Conservation (phyloP, 768 basidiomycete genomes). For the Kwoniella mangroviensis region DNA sequence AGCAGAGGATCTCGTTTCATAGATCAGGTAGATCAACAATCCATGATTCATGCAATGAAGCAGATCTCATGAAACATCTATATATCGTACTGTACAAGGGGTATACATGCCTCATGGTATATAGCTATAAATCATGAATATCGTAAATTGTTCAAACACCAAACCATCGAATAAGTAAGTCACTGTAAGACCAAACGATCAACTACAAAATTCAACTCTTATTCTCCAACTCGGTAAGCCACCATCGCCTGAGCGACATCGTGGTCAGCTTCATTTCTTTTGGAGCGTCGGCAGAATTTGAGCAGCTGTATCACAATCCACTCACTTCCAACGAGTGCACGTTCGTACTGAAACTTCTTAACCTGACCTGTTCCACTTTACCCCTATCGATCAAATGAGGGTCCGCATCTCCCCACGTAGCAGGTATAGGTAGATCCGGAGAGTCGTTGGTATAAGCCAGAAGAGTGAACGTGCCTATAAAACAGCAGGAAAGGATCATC, state of each 20-base stretch:
- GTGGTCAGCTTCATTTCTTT: neutral
- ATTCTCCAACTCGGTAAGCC: constrained; percentile 90
- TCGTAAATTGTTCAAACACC: constrained; percentile 1
- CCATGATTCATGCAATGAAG: too few species aligned
- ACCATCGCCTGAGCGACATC: constrained; percentile 78
- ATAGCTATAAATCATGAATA: constrained; percentile 9
- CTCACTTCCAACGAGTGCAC: constrained; percentile 77
- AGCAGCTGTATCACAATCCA: neutral
- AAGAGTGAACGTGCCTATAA: constrained; percentile 83
- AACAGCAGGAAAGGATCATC: too few species aligned
- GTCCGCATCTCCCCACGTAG: constrained; percentile 96
- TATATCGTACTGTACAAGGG: constrained; percentile 5
- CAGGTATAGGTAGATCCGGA: constrained; percentile 87
- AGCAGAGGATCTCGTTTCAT: too few species aligned
- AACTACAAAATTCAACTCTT: constrained; percentile 27
- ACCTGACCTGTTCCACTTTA: constrained; percentile 74
- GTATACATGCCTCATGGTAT: constrained; percentile 17
- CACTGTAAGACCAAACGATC: neutral
- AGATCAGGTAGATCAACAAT: too few species aligned
- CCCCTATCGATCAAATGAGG: constrained; percentile 88
- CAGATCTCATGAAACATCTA: too few species aligned
- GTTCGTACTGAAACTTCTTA: constrained; percentile 95
- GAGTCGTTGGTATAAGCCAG: constrained; percentile 80
- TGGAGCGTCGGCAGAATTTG: too few species aligned
- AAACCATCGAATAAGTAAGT: neutral